Conservation (phyloP, 2,329 filamentous ascomycete species). For the Sporothrix euskadiensis region DNA sequence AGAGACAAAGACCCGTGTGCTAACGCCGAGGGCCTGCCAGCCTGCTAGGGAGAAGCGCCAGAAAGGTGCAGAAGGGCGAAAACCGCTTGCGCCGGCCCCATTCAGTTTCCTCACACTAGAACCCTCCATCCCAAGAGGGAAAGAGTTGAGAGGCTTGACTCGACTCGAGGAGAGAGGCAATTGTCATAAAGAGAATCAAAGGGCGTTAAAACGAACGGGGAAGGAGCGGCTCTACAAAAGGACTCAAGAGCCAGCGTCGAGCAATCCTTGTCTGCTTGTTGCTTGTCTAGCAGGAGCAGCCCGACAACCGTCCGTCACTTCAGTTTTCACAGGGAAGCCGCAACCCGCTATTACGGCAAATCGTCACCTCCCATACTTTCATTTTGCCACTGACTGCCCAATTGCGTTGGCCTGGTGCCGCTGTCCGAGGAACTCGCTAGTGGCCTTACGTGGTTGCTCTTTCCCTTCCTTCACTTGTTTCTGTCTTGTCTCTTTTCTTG, state of each 20-base stretch:
- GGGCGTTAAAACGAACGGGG: neutral
- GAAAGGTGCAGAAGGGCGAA: neutral
- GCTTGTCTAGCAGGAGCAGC: no score
- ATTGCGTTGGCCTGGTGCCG: conserved; percentile 19
- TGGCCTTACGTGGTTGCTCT: neutral
- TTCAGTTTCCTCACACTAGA: neutral
- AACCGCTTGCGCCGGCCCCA: neutral
- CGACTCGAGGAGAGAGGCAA: neutral
- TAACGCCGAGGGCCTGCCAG: conserved; percentile 6
- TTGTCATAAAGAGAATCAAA: neutral
- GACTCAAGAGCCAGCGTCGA: conserved; percentile 6
- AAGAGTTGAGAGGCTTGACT: neutral
- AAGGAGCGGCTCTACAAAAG: conserved; percentile 13
- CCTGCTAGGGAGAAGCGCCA: neutral
- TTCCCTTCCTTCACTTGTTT: neutral
- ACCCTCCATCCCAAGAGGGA: neutral
- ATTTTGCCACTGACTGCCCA: conserved; percentile 23
- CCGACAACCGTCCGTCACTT: no score
- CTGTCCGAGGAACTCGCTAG: neutral
- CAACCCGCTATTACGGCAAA: conserved; percentile 5
- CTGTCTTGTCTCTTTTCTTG: neutral
- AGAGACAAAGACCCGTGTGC: neutral
- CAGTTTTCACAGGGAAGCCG: neutral
- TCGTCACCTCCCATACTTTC: neutral
- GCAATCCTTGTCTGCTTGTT: no score